Evolutionary conservation across 805 yeast species (phyloP), one percentile per base, ranked within the genome.

Genomic region (Saturnispora silvae): DNA sequence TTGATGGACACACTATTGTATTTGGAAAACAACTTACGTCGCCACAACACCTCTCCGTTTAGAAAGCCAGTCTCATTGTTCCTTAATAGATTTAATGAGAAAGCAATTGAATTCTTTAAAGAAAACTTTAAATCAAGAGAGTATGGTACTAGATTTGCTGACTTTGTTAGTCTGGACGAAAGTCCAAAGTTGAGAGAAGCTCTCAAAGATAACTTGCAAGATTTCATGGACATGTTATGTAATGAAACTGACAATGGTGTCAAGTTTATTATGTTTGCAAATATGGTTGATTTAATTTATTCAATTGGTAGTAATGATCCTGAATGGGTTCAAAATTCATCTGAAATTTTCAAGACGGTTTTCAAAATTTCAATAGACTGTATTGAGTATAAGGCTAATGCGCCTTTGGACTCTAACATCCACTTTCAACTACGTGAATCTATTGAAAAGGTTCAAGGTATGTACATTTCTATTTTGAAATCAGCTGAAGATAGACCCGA

Each of bases 41-140:
- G 96, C 17, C 84, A 82, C 44, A 82, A 84, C 40, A 68, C 67
- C 29, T 84, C 96, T 1, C 96, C 97, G 3, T 87, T 92, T 65
- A 68, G 98, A 45, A 69, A 65, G n/a, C 96, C 98, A 3, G 72
- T 89, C 32, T 87, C 94, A 6, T 81, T 80, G 53, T 92, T 81
- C 51, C 62, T 92, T 58, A 75, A 86, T 56, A 65, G 95, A 42
- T 89, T 86, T 54, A 76, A 94, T 2, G 72, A 68, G 18, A 81
- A 87, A 45, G 70, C 94, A 4, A 64, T 75, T 35, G 75, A 74
- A 20, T 82, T 77, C 51, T 87, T 83, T 59, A 62, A 71, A 24
- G 72, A 71, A 20, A 77, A 80, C 50, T 70, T 81, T 54, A 69
- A 71, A 22, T 75, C 75, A 35, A 65, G 95, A 38, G 61, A 65